These are phyloP conservation scores for Aspergillus aculeatus DNA, from an alignment of 2,329 filamentous ascomycete genomes.

Conservation along the genomic window DNA sequence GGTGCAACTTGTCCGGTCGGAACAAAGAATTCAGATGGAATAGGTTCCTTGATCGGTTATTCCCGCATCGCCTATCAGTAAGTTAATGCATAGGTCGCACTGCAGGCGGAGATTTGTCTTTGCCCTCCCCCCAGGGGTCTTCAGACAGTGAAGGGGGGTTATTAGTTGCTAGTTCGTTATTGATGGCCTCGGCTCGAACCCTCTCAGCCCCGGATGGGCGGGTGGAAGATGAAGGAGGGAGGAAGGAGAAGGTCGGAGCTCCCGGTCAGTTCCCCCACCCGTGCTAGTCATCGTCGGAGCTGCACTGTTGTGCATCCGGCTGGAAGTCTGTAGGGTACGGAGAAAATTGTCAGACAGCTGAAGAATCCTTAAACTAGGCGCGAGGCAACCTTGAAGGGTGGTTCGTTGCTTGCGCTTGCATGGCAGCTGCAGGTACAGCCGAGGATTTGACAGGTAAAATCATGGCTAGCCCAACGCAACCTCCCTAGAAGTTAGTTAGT, in stretches of 20 bases:
- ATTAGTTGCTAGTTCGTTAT: background rate
- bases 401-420: constrained; percentile 11
- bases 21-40: background rate
- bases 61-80: background rate
- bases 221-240: background rate
- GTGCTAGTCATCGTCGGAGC: background rate
- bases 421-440: constrained; percentile 22
- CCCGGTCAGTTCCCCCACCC: background rate
- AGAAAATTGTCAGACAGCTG: background rate
- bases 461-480: background rate
- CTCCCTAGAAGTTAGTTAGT: background rate
- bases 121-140: background rate
- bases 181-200: background rate
- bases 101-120: constrained; percentile 1
- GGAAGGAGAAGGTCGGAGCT: too few species aligned
- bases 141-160: background rate
- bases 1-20: background rate
- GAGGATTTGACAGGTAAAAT: constrained; percentile 4
- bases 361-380: constrained; percentile 3
- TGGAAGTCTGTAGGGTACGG: background rate
- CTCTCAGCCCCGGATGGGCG: background rate
- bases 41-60: constrained; percentile 1
- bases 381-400: background rate
- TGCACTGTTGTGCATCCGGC: background rate
- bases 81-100: constrained; percentile 1